Evolutionary conservation across 805 yeast species (phyloP).

Genomic region (Kodamaea neixiangensis): DNA sequence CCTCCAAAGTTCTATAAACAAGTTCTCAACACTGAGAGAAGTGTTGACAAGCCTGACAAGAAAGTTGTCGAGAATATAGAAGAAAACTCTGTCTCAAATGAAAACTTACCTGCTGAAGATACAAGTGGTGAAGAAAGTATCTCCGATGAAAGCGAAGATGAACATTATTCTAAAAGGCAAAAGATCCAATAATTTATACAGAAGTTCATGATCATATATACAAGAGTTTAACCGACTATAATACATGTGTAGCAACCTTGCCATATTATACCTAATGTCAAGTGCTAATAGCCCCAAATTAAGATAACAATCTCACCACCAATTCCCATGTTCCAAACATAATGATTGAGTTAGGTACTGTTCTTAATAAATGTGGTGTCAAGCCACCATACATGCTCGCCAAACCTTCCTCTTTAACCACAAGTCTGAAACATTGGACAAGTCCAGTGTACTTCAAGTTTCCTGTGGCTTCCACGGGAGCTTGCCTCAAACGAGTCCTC

Average conservation of each 20-base stretch:
- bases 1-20: constrained; percentile 51
- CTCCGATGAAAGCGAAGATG: constrained; percentile 2
- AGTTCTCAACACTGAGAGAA: constrained; percentile 31
- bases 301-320: constrained; percentile 39
- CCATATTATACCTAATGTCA: not conserved
- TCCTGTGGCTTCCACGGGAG: constrained; percentile 74
- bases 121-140: constrained; percentile 1
- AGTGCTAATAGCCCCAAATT: not conserved
- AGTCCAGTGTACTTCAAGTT: constrained; percentile 87
- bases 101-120: not conserved
- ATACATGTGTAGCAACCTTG: not conserved
- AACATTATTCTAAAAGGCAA: not conserved
- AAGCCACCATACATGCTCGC: constrained; percentile 95
- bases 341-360: constrained; percentile 96
- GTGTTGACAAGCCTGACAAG: not conserved
- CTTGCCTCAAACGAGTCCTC: constrained; percentile 92
- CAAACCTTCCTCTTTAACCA: constrained; percentile 91
- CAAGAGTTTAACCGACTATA: constrained; percentile 2
- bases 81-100: not conserved
- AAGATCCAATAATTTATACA: not conserved
- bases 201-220: not conserved
- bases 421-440: constrained; percentile 78
- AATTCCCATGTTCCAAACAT: constrained; percentile 99
- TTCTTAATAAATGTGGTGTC: constrained; percentile 94
- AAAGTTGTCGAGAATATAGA: constrained; percentile 10